A percentile compares a stretch with the other conserved stretches of the same genome.
phyloP scores from a whole-genome alignment of 805 yeast species.

The Metschnikowia borealis region DNA sequence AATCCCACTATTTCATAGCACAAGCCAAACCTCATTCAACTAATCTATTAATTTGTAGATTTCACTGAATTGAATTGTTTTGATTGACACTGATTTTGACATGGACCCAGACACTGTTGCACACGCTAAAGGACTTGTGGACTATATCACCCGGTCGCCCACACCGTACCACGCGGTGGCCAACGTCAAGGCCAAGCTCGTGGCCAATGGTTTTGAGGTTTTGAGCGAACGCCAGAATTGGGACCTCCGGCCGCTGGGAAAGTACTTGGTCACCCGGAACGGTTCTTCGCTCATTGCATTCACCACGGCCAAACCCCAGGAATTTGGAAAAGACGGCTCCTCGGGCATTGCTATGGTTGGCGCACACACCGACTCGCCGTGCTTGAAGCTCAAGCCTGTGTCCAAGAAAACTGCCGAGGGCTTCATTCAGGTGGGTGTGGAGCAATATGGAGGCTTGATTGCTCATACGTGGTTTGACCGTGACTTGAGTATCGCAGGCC shows the following conservation, averaged over 20 bases:
- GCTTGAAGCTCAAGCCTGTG: conserved; percentile 81
- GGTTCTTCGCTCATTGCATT: conserved; percentile 87
- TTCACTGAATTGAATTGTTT: too few relatives aligned
- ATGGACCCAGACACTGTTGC: conserved; percentile 14
- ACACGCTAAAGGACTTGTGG: conserved; percentile 58
- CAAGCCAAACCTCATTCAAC: too few relatives aligned
- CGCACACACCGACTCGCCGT: conserved; percentile 95
- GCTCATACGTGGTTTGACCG: conserved; percentile 98
- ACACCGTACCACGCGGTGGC: conserved; percentile 93
- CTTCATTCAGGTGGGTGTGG: conserved; percentile 86
- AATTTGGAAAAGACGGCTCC: conserved; percentile 44
- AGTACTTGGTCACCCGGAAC: conserved; percentile 85
- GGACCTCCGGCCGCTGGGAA: conserved; percentile 54
- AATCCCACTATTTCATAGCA: too few relatives aligned
- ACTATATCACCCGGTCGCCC: conserved; percentile 80
- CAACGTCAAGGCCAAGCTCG: conserved; percentile 52
- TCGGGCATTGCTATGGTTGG: conserved; percentile 87
- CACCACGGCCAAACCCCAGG: conserved; percentile 51
- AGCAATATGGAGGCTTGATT: conserved; percentile 91
- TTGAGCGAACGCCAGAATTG: conserved; percentile 69
- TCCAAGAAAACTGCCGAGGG: conserved; percentile 70
- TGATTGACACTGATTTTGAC: not conserved
- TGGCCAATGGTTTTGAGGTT: conserved; percentile 65
- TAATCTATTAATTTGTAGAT: too few relatives aligned
- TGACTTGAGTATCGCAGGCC: conserved; percentile 86